Conservation (phyloP, 2,329 filamentous ascomycete species). For the Diaporthe citriasiana region DNA sequence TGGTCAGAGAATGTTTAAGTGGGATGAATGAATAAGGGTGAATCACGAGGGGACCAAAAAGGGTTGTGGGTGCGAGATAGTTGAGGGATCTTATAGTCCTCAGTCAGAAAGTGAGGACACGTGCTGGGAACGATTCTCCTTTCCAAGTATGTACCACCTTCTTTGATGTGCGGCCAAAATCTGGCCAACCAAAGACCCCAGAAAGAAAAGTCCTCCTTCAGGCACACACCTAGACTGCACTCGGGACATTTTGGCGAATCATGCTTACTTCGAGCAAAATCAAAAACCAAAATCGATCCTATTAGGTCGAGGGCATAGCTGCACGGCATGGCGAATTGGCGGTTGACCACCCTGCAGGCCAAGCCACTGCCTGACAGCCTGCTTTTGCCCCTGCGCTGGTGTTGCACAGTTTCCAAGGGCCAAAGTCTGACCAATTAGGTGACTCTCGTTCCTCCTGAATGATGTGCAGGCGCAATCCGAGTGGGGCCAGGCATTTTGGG, state of each 20-base stretch:
- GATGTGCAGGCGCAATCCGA: not conserved
- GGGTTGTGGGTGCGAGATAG: not conserved
- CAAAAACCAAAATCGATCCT: slow-evolving; percentile 13
- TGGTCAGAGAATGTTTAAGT: too few species aligned
- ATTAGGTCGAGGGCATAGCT: not conserved
- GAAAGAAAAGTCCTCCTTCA: not conserved
- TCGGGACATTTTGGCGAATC: too few species aligned
- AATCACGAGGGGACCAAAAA: not conserved
- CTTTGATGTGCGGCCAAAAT: not conserved
- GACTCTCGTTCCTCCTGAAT: too few species aligned
- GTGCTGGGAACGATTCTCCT: not conserved
- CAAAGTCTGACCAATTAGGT: slow-evolving; percentile 8
- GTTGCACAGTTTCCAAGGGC: not conserved
- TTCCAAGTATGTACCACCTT: not conserved
- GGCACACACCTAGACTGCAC: too few species aligned
- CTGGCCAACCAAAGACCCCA: not conserved
- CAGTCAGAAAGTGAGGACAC: not conserved
- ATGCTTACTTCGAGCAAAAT: not conserved
- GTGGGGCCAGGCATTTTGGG: too few species aligned
- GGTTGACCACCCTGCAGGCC: not conserved
- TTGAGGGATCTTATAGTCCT: not conserved
- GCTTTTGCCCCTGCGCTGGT: not conserved
- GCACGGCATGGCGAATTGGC: not conserved
- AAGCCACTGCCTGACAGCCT: not conserved
- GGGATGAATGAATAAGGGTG: too few species aligned